Percentiles rank a stretch among this genome's conserved stretches.
Evolutionary conservation across 2,329 filamentous ascomycete genomes (phyloP).

Genomic region (Aphanoascus verrucosus): DNA sequence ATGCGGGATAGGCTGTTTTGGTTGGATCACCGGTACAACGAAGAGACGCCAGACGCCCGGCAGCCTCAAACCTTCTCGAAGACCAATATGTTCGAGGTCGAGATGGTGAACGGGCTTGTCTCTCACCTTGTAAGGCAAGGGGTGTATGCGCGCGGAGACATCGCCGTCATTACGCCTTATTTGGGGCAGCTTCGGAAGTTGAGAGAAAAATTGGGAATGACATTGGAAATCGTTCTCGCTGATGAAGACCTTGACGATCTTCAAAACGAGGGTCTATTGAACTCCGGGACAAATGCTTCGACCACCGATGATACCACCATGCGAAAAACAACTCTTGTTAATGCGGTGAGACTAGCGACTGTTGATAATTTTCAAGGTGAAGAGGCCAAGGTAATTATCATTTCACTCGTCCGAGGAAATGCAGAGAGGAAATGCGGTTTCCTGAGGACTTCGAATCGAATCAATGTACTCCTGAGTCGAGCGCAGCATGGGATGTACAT

Average conservation of each 20-base stretch:
- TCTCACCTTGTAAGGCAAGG: conserved; percentile 57
- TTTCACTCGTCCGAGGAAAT: conserved; percentile 27
- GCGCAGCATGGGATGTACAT: conserved; percentile 28
- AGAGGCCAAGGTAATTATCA: conserved; percentile 27
- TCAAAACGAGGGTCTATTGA: conserved; percentile 26
- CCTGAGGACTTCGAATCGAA: conserved; percentile 25
- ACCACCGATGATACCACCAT: not conserved
- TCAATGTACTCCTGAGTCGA: conserved; percentile 26
- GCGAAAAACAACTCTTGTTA: conserved; percentile 3
- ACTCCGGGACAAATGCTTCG: not conserved
- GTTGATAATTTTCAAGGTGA: conserved; percentile 24
- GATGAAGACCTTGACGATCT: conserved; percentile 53
- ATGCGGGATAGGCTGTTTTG: conserved; percentile 43
- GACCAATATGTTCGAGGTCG: conserved; percentile 47
- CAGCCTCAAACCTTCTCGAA: conserved; percentile 31
- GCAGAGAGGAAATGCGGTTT: conserved; percentile 21
- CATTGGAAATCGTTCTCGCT: conserved; percentile 53
- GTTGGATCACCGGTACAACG: conserved; percentile 40
- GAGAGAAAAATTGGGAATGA: conserved; percentile 26
- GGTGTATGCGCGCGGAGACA: conserved; percentile 47
- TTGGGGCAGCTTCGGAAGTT: conserved; percentile 43
- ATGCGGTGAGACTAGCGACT: conserved; percentile 7
- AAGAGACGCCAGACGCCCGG: conserved; percentile 25
- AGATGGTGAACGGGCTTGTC: conserved; percentile 53
- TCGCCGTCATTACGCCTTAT: conserved; percentile 59